These are phyloP conservation scores for Tolypocladium paradoxum DNA, from an alignment of 2,329 filamentous ascomycete species.

Conservation along the genomic window DNA sequence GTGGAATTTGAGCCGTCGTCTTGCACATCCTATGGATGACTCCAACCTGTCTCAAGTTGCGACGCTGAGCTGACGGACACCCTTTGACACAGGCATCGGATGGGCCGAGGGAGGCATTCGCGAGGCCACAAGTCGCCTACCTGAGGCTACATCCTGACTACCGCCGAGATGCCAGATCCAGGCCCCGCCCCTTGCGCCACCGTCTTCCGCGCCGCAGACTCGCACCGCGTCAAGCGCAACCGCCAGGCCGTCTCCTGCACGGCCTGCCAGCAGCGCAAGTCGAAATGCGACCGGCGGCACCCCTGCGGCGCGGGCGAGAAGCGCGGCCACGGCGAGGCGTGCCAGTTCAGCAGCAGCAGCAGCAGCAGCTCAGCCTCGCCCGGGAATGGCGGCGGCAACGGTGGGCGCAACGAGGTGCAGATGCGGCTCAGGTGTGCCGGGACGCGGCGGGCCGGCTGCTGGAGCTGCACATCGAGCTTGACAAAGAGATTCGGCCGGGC, in stretches of 20 bases:
- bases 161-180: slow-evolving; percentile 11
- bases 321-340: slow-evolving; percentile 22
- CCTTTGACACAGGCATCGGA: neutral
- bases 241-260: slow-evolving; percentile 30
- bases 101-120: neutral
- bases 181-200: slow-evolving; percentile 13
- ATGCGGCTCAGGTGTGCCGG: slow-evolving; percentile 27
- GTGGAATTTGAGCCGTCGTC: neutral
- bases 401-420: slow-evolving; percentile 22
- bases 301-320: slow-evolving; percentile 29
- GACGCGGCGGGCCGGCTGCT: slow-evolving; percentile 33
- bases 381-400: neutral
- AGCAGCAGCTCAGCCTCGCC: neutral
- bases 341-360: slow-evolving; percentile 17
- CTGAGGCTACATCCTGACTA: too few species aligned
- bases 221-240: slow-evolving; percentile 25
- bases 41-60: neutral
- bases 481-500: slow-evolving; percentile 32
- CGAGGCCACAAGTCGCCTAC: neutral
- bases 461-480: slow-evolving; percentile 35
- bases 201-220: slow-evolving; percentile 26
- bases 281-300: slow-evolving; percentile 29
- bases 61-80: neutral
- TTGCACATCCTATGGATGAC: neutral
- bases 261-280: slow-evolving; percentile 30